These are phyloP conservation scores for Boletus tylopilopsis DNA, from an alignment of 768 basidiomycete genomes.

Conservation along the genomic window DNA sequence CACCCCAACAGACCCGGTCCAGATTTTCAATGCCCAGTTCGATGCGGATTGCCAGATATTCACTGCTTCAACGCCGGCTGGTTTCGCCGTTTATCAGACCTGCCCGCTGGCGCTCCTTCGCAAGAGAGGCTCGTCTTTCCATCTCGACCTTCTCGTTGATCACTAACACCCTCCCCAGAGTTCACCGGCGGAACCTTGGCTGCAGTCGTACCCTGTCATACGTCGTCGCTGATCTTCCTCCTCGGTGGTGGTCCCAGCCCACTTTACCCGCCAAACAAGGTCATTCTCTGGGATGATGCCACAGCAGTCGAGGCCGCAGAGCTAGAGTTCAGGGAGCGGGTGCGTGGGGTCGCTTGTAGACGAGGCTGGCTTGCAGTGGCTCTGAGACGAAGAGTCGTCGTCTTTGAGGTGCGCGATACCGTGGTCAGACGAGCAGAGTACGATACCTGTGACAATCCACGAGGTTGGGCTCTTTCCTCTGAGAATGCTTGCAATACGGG, in stretches of 20 bases:
- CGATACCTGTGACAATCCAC: slow-evolving; percentile 85
- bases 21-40: slow-evolving; percentile 74
- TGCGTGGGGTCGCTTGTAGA: slow-evolving; percentile 74
- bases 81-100: slow-evolving; percentile 79
- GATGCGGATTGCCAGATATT: slow-evolving; percentile 81
- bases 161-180: slow-evolving; percentile 43
- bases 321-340: slow-evolving; percentile 83
- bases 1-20: slow-evolving; percentile 68
- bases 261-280: slow-evolving; percentile 88
- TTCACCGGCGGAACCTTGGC: slow-evolving; percentile 75
- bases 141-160: neutral
- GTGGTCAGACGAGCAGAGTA: slow-evolving; percentile 69
- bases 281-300: slow-evolving; percentile 85
- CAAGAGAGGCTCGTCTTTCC: slow-evolving; percentile 63
- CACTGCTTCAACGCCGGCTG: slow-evolving; percentile 72
- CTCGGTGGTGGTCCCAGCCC: slow-evolving; percentile 87
- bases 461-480: slow-evolving; percentile 47
- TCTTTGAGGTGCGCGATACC: slow-evolving; percentile 65
- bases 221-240: slow-evolving; percentile 79
- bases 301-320: slow-evolving; percentile 77
- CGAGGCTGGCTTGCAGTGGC: slow-evolving; percentile 84
- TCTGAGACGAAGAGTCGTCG: slow-evolving; percentile 71
- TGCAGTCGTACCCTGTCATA: slow-evolving; percentile 74
- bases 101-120: slow-evolving; percentile 74
- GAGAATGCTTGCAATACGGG: neutral